These are phyloP conservation scores for Camelina sativa DNA, from an alignment of 345 rosid species.

Conservation along the genomic window DNA sequence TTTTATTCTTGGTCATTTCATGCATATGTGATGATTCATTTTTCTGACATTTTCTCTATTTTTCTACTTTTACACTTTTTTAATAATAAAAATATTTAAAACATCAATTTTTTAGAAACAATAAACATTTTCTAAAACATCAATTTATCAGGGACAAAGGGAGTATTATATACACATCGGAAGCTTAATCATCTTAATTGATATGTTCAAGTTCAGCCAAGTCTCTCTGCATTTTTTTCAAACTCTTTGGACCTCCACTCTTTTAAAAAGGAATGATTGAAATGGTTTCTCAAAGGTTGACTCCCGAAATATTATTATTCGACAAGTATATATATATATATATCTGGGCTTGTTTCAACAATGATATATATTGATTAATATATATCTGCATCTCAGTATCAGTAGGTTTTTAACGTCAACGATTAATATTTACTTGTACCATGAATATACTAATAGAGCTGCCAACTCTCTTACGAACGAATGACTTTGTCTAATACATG, in stretches of 20 bases:
- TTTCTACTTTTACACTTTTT: too few relatives aligned
- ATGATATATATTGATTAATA: not conserved
- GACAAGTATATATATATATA: not conserved
- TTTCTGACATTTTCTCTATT: too few relatives aligned
- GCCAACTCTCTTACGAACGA: too few relatives aligned
- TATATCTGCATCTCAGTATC: not conserved
- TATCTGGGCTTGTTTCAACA: not conserved
- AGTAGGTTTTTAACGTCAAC: not conserved
- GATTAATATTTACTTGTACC: not conserved
- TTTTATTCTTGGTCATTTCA: too few relatives aligned
- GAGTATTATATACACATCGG: too few relatives aligned
- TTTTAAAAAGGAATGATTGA: not conserved
- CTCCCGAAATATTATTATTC: not conserved
- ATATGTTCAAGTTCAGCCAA: not conserved
- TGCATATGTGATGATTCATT: too few relatives aligned
- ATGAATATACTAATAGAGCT: too few relatives aligned
- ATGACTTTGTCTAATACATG: too few relatives aligned
- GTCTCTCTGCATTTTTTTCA: not conserved
- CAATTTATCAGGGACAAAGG: too few relatives aligned
- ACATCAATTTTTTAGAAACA: too few relatives aligned
- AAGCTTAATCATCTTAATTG: not conserved
- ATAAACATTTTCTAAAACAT: too few relatives aligned
- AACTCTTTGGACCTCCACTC: not conserved
- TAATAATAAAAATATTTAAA: too few relatives aligned
- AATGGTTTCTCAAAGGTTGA: conserved; percentile 10